Conservation (phyloP, 2,329 filamentous ascomycete genomes). For the Penicillium verrucosum region DNA sequence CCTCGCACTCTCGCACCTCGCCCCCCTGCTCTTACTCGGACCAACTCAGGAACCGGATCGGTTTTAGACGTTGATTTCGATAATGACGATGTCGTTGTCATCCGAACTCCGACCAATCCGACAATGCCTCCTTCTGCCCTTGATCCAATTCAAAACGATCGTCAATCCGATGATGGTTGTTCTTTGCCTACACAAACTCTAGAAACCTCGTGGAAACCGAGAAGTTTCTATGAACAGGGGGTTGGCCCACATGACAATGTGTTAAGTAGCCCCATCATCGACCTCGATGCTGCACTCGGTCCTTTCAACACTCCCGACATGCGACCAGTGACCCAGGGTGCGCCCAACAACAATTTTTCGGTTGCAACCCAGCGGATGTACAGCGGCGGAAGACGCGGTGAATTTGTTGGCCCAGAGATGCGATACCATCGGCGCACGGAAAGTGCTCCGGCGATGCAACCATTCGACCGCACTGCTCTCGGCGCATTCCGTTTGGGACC, state of each 20-base stretch:
- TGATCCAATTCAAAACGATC: constrained; percentile 17
- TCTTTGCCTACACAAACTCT: constrained; percentile 23
- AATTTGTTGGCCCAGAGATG: constrained; percentile 49
- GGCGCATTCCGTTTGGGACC: constrained; percentile 38
- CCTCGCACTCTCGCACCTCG: constrained; percentile 37
- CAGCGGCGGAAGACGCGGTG: constrained; percentile 47
- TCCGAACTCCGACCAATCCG: constrained; percentile 43
- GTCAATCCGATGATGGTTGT: constrained; percentile 11
- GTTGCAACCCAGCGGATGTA: constrained; percentile 46
- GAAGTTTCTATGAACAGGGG: constrained; percentile 44
- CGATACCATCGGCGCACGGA: constrained; percentile 50
- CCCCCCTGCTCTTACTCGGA: constrained; percentile 43
- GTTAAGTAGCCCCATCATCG: constrained; percentile 73
- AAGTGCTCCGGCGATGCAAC: constrained; percentile 49
- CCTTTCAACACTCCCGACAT: constrained; percentile 73
- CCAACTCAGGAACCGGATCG: constrained; percentile 42
- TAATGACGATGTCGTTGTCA: constrained; percentile 48
- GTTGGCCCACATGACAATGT: constrained; percentile 56
- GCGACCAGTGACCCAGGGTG: constrained; percentile 27
- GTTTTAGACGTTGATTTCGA: constrained; percentile 49
- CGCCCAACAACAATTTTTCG: constrained; percentile 39
- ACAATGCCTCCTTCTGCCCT: constrained; percentile 28
- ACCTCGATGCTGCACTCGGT: constrained; percentile 87
- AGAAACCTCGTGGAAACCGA: constrained; percentile 43
- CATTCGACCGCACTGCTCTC: constrained; percentile 45